phyloP scores from a whole-genome alignment of 768 basidiomycete species.

The Coprinopsis marcescibilis region DNA sequence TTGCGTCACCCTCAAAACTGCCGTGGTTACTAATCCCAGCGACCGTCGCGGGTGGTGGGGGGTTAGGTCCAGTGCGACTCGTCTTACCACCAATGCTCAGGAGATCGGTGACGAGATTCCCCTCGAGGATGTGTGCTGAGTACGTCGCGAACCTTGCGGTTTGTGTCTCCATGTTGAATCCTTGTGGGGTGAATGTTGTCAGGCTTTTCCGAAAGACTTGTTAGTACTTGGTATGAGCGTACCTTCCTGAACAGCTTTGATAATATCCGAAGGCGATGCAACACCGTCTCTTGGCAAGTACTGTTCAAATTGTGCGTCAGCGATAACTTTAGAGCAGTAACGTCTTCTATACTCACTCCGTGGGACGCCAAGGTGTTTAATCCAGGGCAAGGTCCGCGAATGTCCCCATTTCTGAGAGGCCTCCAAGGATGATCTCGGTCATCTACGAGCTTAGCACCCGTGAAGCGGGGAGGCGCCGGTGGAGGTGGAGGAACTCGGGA shows the following conservation, averaged over 20 bases:
- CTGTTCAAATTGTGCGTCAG: neutral
- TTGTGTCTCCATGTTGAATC: conserved; percentile 15
- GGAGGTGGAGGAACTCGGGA: no score
- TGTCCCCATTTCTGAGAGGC: conserved; percentile 8
- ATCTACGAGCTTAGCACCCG: conserved; percentile 16
- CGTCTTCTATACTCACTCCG: conserved; percentile 11
- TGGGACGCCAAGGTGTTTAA: conserved; percentile 17
- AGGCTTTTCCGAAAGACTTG: no score
- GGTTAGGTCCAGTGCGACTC: conserved; percentile 10
- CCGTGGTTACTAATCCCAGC: conserved; percentile 16
- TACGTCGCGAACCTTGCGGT: conserved; percentile 16
- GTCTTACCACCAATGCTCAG: conserved; percentile 16
- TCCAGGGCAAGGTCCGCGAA: conserved; percentile 18
- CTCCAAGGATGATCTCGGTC: conserved; percentile 15
- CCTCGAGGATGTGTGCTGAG: conserved; percentile 14
- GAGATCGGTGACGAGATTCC: conserved; percentile 13
- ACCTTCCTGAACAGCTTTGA: conserved; percentile 10
- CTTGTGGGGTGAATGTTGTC: neutral
- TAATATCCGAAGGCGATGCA: conserved; percentile 12
- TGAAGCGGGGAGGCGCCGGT: no score
- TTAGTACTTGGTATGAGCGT: no score
- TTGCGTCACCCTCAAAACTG: conserved; percentile 16
- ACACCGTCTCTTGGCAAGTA: conserved; percentile 12
- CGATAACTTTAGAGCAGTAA: neutral
- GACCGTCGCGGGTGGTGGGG: conserved; percentile 14